Evolutionary conservation across 768 basidiomycete genomes (phyloP), one percentile per base, ranked within the genome.

Genomic region (Russula brevipes): DNA sequence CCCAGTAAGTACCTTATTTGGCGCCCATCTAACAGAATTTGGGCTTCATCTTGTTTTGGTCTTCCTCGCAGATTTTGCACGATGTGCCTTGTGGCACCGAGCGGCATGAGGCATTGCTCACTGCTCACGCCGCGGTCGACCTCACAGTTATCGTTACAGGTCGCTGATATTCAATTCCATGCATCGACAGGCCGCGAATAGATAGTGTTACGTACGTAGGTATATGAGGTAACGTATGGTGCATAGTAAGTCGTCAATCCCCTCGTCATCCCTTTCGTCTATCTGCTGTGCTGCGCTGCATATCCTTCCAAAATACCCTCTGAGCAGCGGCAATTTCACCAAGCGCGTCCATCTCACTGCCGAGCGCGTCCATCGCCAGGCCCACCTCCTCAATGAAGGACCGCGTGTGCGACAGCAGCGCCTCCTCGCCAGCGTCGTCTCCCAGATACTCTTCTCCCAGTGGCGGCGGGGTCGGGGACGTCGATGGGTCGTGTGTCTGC

Each of bases 381-480:
- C 61, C 36, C 52, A 63, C 52, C 53, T 62, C 64, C 57, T 66
- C 63, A 10, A 64, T 54, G 31, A 66, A 66, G 2, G 38, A 57
- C 30, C 63, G 63, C 9, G 54, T 57, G 19, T 56, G 57, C 3
- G 46, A 44, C 17, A 60, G 49, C 33, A 66, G 12, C 8, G 50
- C 54, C 24, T 64, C 39, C 6, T 49, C 12, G 5, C 33, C 49
- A 12, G 42, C 24, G 16, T 38, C 54, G 30, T 44, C 36, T 39
- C 53, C 56, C 35, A 4, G 8, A 1, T 35, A 8, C 14, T 44
- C 49, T 5, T 12, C 42, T 17, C 24, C 56, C 9, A n/a, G 19
- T 0, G 14, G 24, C 31, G 52, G 10, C 5, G 30, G 8, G 11
- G n/a, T 50, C 33, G 41, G 10, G n/a, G 24, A 35, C 45, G 11